Base-by-base conservation (phyloP, 1,284 basidiomycete species). In the Wallemia mellicola region DNA sequence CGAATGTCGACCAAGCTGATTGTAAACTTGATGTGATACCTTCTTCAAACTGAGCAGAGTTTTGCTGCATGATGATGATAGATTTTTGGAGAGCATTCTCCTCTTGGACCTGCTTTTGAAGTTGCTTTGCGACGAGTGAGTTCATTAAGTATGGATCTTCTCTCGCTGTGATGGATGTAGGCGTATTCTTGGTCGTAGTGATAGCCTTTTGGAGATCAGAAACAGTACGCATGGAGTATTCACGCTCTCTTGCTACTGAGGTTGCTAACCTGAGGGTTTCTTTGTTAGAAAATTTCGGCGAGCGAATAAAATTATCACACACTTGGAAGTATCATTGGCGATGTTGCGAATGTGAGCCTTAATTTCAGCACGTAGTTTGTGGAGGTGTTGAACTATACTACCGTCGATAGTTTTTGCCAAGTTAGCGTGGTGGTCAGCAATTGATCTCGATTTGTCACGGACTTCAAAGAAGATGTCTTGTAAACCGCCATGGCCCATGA, bases 21-120 rank as follows among this genome's bases (percentile, higher is more conserved):
- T 98, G 89, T 64, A 98, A 80, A 28, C 86, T 82, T 64, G 86
- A 84, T 38, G 98, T 88, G 66, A 98, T 86, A 62, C 91, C 92
- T 67, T 89, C 86, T 71, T 96, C 92, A 65, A 98, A 98, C 70
- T 94, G 84, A 24, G 91, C 92, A 57, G 83, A 87, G 71, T 95
- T 95, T 67, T 95, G 84, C 70, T 98, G 92, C 80, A 95, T 96
- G 70, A 98, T 94, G 67, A 98, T 83, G 68, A 96, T 85, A n/a
- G 83, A 87, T 71, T 98, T 98, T 72, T 98, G 94, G 22, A 98
- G 78, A 0, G 91, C 81, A 68, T 98, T 98, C 73, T 98, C 94
- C 72, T 94, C 92, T 71, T 91, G 82, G 57, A 96, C 88, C 71
- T 89, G 86, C 68, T 84, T 88, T 66, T 84, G 80, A 56, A 98